Base-by-base conservation (phyloP, 345 rosid species). In the Gossypium arboreum region DNA sequence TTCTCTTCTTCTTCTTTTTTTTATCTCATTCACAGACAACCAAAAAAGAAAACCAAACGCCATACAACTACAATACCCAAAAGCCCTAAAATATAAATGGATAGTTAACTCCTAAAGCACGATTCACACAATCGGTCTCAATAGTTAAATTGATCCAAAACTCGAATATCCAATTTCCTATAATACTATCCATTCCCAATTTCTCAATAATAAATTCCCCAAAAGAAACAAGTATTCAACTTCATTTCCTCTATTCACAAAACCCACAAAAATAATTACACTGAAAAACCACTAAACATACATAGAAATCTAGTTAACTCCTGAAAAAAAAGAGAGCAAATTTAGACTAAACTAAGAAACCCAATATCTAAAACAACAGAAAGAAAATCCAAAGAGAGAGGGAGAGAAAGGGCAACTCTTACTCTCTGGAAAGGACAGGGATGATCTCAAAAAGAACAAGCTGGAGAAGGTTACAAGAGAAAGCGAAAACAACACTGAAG, bases 381-480 rank as follows among this genome's bases (percentile, higher is more conserved):
- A 41, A 15, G 15, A 75, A 75, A 15, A 6, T 1, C 18, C 34
- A 29, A 1, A 39, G 7, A 39, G 45, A 43, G 9, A 73, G 34
- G 6, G 22, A 12, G 27, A 56, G 72, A 13, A 18, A 1, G 52
- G 72, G 27, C 51, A 73, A 51, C 16, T 51, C 73, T 69, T 82
- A 91, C 96, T 92, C 92, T 81, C 87, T 93, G 75, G 98, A 92
- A 58, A 94, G 94, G 41, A 94, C 78, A 71, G 95, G 97, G 72
- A 94, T 88, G 90, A 94, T 94, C 87, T 94, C 98, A 79, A 92
- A 92, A 51, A 94, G 89, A 59, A 94, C 98, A 51, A 94, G 98
- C 87, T 94, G 98, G 69, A 92, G 89, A 8, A 94, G 92, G 70
- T 91, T 94, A 82, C 98, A 91, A 71, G 97, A 94, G 86, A 94